Base-by-base conservation (phyloP, 2,329 filamentous ascomycete genomes). In the Sporothrix protearum region DNA sequence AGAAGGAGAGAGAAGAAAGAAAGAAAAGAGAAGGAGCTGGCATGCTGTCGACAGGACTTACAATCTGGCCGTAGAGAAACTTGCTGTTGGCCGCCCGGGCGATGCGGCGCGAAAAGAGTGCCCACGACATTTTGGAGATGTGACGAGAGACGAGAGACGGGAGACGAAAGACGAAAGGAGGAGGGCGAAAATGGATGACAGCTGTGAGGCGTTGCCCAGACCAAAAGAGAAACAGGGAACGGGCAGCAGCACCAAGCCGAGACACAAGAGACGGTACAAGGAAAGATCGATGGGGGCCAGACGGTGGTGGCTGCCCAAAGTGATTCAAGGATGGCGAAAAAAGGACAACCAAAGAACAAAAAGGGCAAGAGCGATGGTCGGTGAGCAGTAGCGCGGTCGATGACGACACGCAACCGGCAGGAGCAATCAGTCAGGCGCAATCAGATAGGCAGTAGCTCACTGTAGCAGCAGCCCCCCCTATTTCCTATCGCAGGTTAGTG, bases 51-150 rank as follows among this genome's bases (percentile, higher is more conserved):
- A 25, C 30, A 14, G 1, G 69, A 88, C 91, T 78, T 85, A 94
- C 92, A 78, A 93, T 83, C 79, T 87, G 87, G 75, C 90, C 91
- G 80, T 89, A 92, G 75, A 94, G 88, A 80, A 88, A 93, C 80
- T 90, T 89, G 80, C 84, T 88, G 78, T 92, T 93, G 77, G 91
- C 83, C 77, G 87, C 82, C 79, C 90, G 87, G 77, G 88, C 80
- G 77, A 92, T 81, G 76, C 89, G 87, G 77, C 89, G 86, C 74
- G 85, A 83, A 64, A 80, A 85, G 63, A 88, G 82, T 79, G 89
- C 85, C 84, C 86, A 87, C 75, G 85, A 79, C 87, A 89, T 89
- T 36, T 63, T 63, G 57, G 9, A 28, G 22, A 30, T 66, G 25
- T 10, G 30, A 33, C n/a, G 55, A 22, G 51, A 55, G 30, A 47